These are phyloP conservation scores for Mycocalia duriaeana DNA, from an alignment of 1,284 basidiomycete genomes.

Conservation along the genomic window DNA sequence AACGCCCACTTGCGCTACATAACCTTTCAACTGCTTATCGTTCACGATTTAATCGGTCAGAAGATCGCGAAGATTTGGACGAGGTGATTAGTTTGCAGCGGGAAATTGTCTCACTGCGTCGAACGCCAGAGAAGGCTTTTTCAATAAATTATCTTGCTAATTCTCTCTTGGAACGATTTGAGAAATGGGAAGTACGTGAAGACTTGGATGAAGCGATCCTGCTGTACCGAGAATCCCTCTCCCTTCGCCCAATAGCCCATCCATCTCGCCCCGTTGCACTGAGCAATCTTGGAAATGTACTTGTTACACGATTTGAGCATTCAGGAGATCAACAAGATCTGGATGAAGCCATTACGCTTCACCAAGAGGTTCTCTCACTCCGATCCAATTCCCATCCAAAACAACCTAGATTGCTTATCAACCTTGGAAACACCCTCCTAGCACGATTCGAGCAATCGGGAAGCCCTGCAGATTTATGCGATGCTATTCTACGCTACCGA, in stretches of 20 bases:
- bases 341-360: background rate
- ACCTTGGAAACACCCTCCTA: background rate
- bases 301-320: background rate
- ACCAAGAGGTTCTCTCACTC: background rate
- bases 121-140: no score
- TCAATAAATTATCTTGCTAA: no score
- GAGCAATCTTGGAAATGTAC: background rate
- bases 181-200: background rate
- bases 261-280: background rate
- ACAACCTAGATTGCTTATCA: background rate
- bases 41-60: no score
- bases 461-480: background rate
- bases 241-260: background rate
- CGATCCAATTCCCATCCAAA: background rate
- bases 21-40: no score
- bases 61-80: no score
- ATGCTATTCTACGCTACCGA: background rate
- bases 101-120: no score
- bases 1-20: no score
- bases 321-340: background rate
- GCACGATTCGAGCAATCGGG: background rate
- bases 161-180: background rate
- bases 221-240: background rate
- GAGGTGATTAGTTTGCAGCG: no score
- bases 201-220: background rate